A percentile compares a stretch with the other conserved stretches of the same genome.
Conservation (phyloP, 257 asterid genomes). For the Euphrasia confusa region DNA sequence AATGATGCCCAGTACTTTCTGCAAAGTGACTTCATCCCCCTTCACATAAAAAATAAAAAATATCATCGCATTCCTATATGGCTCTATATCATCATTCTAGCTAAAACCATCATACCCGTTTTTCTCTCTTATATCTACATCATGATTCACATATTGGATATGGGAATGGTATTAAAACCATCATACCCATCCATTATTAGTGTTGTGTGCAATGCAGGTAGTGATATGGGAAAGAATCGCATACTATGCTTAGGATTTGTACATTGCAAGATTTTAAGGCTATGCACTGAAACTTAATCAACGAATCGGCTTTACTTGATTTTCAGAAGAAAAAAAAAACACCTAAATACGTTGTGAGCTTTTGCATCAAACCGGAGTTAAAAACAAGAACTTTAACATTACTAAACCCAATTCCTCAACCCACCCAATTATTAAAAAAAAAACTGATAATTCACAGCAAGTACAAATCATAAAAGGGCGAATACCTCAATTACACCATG, state of each 20-base stretch:
- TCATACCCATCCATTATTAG: no score
- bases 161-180: no score
- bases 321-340: no score
- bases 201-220: no score
- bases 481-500: slow-evolving; percentile 69
- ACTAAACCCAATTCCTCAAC: background rate
- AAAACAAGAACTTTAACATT: background rate
- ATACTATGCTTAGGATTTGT: slow-evolving; percentile 33
- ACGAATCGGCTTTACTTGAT: background rate
- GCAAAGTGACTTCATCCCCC: slow-evolving; percentile 80
- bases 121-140: no score
- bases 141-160: no score
- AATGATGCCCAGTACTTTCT: slow-evolving; percentile 64
- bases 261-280: background rate
- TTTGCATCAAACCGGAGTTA: background rate
- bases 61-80: background rate
- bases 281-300: background rate
- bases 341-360: no score
- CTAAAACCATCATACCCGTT: no score
- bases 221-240: slow-evolving; percentile 21
- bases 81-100: no score
- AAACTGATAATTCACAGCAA: background rate
- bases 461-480: background rate
- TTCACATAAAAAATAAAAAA: slow-evolving; percentile 33
- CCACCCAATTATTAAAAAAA: background rate